Base-by-base conservation (phyloP, 1,284 basidiomycete genomes). In the Erythrobasidium hasegawianum region DNA sequence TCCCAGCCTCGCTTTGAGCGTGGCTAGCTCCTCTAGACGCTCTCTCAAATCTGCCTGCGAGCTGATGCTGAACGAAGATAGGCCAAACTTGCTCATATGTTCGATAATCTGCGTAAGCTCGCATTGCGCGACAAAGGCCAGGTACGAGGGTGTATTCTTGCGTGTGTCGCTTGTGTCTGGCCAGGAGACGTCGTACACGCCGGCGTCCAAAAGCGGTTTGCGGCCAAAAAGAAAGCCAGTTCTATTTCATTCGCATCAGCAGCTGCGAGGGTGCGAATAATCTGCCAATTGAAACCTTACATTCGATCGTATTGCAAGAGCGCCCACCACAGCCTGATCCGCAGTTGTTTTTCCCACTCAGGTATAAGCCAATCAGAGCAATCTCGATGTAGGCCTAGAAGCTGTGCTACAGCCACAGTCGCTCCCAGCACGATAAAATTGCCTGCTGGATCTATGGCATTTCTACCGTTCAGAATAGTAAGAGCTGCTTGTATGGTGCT, bases 321-420 rank as follows among this genome's bases (percentile, higher is more conserved):
- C 2, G 71, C 70, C 76, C 77, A 78, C 74, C 75, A 78, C 1
- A 78, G 62, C 8, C 77, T 67, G 40, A 71, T 76, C n/a, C 77
- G 71, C 2, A 77, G 45, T 14, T 67, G 71, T 2, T 71, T 59
- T 64, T 78, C 77, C 77, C 77, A 78, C 16, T 54, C 39, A 0
- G 77, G 77, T 22, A 78, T 59, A 3, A 69, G 68, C 77, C 77
- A 78, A 2, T 73, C 67, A 0, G 74, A 70, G 2, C 73, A 73
- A 29, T 78, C 76, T 2, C 76, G 69, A 43, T 74, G 69, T 11
- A 74, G 62, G 1, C 72, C 73, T 3, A 74, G 53, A 39, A 74
- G 57, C 56, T 69, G 67, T 5, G 67, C 56, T 0, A 68, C 67
- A 0, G 71, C 71, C 5, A 73, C 59, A 1, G 68, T 62, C 33